phyloP scores from a whole-genome alignment of 148 eudicot genomes.

The Chenopodium berlandieri region DNA sequence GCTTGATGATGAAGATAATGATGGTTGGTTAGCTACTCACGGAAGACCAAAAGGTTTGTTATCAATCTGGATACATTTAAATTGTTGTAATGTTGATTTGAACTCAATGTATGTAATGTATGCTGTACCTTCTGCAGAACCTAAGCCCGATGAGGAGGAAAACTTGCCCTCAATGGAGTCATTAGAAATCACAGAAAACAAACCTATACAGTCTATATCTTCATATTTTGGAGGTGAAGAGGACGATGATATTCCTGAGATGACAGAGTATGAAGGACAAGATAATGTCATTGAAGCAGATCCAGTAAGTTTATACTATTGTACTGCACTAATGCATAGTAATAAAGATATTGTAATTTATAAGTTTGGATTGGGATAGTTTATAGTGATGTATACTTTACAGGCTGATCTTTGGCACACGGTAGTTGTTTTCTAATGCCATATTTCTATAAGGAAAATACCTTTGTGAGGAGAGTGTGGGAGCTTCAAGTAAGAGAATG shows the following conservation, averaged over 20 bases:
- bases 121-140: slow-evolving; percentile 28
- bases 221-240: slow-evolving; percentile 92
- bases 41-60: slow-evolving; percentile 83
- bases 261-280: slow-evolving; percentile 80
- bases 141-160: slow-evolving; percentile 61
- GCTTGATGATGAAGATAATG: slow-evolving; percentile 85
- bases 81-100: not conserved
- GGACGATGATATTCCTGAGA: slow-evolving; percentile 89
- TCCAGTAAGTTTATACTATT: slow-evolving; percentile 50
- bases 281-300: slow-evolving; percentile 79
- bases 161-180: slow-evolving; percentile 91
- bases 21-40: slow-evolving; percentile 99
- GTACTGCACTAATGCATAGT: not conserved
- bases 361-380: not conserved
- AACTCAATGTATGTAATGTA: slow-evolving; percentile 12
- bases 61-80: not conserved
- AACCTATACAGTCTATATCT: slow-evolving; percentile 66
- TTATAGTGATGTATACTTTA: not conserved
- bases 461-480: too few relatives aligned
- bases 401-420: not conserved
- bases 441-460: too few relatives aligned
- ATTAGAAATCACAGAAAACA: slow-evolving; percentile 61
- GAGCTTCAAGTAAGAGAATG: too few relatives aligned
- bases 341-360: not conserved
- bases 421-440: not conserved